Evolutionary conservation across 345 rosid genomes (phyloP).

Genomic region (Eucalyptus albens): DNA sequence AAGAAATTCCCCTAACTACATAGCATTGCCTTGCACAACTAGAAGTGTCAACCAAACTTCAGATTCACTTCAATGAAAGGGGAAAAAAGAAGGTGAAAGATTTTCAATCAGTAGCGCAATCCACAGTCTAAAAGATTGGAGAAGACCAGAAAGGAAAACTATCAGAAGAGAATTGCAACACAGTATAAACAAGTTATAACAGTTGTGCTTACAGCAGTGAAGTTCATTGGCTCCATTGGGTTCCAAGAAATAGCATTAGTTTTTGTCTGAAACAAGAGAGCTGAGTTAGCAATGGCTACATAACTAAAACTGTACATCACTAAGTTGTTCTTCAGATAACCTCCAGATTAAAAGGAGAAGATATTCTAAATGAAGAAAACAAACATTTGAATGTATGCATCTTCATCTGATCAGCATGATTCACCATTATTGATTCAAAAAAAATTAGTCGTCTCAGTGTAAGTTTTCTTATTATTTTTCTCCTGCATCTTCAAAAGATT

Average conservation of each 20-base stretch:
- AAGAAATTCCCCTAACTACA: not conserved
- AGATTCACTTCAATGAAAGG: not conserved
- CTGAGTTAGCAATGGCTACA: not conserved
- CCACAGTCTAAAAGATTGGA: not conserved
- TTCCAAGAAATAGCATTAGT: conserved; percentile 92
- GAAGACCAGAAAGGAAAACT: not conserved
- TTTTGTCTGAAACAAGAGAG: conserved; percentile 50
- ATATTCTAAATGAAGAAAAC: not conserved
- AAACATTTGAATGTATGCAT: not conserved
- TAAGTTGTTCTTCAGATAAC: not conserved
- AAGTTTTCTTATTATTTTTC: not conserved
- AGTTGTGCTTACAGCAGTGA: conserved; percentile 71
- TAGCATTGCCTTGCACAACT: not conserved
- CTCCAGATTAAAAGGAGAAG: not conserved
- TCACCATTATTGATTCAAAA: not conserved
- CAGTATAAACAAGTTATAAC: not conserved
- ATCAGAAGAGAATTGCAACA: not conserved
- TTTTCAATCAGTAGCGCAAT: not conserved
- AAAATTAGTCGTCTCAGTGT: not conserved
- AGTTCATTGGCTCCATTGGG: conserved; percentile 98
- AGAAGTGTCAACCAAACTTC: not conserved
- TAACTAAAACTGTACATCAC: not conserved
- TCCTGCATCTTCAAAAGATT: not conserved
- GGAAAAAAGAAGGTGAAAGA: not conserved
- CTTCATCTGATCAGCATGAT: not conserved